Evolutionary conservation across 2,329 filamentous ascomycete genomes (phyloP).

Genomic region (Exophiala sp.): DNA sequence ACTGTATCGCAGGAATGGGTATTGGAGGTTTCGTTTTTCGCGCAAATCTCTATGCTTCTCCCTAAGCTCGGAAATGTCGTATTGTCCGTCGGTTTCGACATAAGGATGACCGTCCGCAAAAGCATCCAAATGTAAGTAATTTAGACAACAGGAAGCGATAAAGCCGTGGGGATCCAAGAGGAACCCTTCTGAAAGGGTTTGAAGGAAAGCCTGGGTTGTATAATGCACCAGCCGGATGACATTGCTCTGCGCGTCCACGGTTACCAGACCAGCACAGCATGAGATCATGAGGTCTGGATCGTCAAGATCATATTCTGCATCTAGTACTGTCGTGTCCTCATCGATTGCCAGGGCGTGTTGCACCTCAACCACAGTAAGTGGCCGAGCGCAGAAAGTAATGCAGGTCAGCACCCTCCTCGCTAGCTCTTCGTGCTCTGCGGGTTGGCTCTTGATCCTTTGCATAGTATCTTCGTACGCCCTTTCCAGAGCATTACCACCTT

Average conservation of each 20-base stretch:
- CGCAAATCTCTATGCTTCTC: background rate
- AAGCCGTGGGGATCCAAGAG: slow-evolving; percentile 33
- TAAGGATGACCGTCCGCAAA: slow-evolving; percentile 25
- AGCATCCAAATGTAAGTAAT: slow-evolving; percentile 36
- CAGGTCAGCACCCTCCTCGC: slow-evolving; percentile 25
- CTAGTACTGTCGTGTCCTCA: slow-evolving; percentile 9
- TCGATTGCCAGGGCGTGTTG: slow-evolving; percentile 28
- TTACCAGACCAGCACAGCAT: slow-evolving; percentile 44
- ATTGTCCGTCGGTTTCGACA: background rate
- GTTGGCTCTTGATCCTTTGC: slow-evolving; percentile 27
- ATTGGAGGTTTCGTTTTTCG: background rate
- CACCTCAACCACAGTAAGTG: slow-evolving; percentile 26
- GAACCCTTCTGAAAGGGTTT: slow-evolving; percentile 26
- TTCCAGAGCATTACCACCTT: slow-evolving; percentile 16
- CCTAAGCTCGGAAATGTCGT: no score
- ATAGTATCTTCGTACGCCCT: slow-evolving; percentile 29
- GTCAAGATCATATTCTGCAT: slow-evolving; percentile 20
- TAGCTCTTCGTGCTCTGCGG: slow-evolving; percentile 26
- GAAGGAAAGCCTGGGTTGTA: background rate
- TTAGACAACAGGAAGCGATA: slow-evolving; percentile 34
- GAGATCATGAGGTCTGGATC: slow-evolving; percentile 32
- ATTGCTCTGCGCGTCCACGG: slow-evolving; percentile 38
- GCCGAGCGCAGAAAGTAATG: slow-evolving; percentile 23
- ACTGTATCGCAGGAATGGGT: slow-evolving; percentile 1
- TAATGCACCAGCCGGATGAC: slow-evolving; percentile 36